Evolutionary conservation across 1,284 basidiomycete genomes (phyloP).

Genomic region (Rhodotorula sp.): DNA sequence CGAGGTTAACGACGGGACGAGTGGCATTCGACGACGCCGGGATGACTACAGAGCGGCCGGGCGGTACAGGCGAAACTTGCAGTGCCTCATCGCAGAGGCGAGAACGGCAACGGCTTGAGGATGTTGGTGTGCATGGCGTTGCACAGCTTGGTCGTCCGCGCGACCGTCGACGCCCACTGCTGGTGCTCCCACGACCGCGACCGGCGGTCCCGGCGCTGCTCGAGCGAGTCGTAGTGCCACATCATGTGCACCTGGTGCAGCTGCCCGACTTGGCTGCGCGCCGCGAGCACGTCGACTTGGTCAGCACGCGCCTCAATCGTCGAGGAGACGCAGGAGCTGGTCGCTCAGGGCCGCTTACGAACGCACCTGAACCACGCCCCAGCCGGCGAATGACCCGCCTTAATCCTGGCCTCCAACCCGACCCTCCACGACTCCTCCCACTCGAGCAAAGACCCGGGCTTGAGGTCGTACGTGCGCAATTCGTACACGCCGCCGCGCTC

Average conservation of each 20-base stretch:
- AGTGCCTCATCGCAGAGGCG: constrained; percentile 57
- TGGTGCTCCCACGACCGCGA: constrained; percentile 89
- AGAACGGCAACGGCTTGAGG: constrained; percentile 69
- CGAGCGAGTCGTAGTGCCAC: constrained; percentile 87
- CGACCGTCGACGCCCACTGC: constrained; percentile 25
- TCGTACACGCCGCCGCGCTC: constrained; percentile 86
- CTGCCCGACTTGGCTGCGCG: constrained; percentile 67
- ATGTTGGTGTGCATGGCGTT: constrained; percentile 75
- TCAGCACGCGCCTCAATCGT: not conserved
- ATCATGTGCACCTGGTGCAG: constrained; percentile 76
- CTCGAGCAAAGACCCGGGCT: constrained; percentile 79
- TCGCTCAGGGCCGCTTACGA: no score
- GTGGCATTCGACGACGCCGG: no score
- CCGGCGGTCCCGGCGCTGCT: constrained; percentile 73
- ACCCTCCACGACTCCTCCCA: constrained; percentile 82
- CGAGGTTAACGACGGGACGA: no score
- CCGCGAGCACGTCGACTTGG: no score
- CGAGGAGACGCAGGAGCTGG: not conserved
- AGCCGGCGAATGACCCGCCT: constrained; percentile 37
- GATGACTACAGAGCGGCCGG: no score
- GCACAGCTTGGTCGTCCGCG: constrained; percentile 71
- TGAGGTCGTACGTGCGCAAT: constrained; percentile 69
- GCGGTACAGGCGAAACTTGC: no score
- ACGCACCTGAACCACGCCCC: constrained; percentile 2
- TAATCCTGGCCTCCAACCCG: constrained; percentile 34